These are phyloP conservation scores for Mortierella sp. DNA, from an alignment of 371 early-diverging fungal genomes.

Conservation along the genomic window DNA sequence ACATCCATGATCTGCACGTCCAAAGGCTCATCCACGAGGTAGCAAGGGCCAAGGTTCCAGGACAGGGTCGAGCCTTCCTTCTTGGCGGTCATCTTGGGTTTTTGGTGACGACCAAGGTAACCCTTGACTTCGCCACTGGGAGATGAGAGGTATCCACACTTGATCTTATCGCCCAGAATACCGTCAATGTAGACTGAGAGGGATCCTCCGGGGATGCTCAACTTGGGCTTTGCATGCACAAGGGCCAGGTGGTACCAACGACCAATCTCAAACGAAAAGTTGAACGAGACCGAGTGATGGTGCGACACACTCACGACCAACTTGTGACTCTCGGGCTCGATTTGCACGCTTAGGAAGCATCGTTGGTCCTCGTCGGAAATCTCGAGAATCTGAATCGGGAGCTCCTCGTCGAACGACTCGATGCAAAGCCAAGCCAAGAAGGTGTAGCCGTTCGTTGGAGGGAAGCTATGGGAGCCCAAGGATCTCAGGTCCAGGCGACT, in stretches of 20 bases:
- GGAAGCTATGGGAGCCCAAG: slow-evolving; percentile 62
- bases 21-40: slow-evolving; percentile 72
- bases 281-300: slow-evolving; percentile 67
- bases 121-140: slow-evolving; percentile 59
- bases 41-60: slow-evolving; percentile 81
- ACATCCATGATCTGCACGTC: slow-evolving; percentile 72
- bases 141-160: slow-evolving; percentile 73
- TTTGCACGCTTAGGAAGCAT: slow-evolving; percentile 59
- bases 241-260: slow-evolving; percentile 82
- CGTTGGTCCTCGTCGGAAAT: slow-evolving; percentile 67
- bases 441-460: slow-evolving; percentile 75
- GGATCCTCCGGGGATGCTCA: slow-evolving; percentile 67
- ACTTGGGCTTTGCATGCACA: slow-evolving; percentile 75
- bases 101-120: slow-evolving; percentile 63
- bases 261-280: slow-evolving; percentile 70
- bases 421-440: slow-evolving; percentile 78
- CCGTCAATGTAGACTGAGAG: slow-evolving; percentile 80
- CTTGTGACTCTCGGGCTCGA: slow-evolving; percentile 67
- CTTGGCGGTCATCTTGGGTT: slow-evolving; percentile 37
- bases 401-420: slow-evolving; percentile 67
- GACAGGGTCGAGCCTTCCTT: slow-evolving; percentile 59
- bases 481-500: slow-evolving; percentile 64
- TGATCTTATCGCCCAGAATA: slow-evolving; percentile 66
- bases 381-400: slow-evolving; percentile 65
- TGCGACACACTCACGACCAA: slow-evolving; percentile 67